Percentiles rank a stretch among this genome's conserved stretches.
Conservation (phyloP, 2,329 filamentous ascomycete genomes). For the Phialophora macrospora region DNA sequence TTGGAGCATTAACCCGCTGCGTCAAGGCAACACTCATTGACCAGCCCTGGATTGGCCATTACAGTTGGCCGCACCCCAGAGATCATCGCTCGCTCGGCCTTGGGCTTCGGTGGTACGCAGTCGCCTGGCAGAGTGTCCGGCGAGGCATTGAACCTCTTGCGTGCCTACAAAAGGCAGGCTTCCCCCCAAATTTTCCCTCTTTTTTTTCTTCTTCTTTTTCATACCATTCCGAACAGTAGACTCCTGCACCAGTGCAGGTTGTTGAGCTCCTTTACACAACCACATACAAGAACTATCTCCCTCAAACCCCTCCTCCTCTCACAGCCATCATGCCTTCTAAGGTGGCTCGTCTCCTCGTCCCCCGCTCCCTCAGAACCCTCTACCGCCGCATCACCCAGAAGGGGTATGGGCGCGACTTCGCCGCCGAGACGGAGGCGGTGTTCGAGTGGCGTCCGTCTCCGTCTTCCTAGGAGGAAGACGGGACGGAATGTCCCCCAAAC, state of each 20-base stretch:
- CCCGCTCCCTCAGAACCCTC: neutral
- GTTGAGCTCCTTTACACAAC: neutral
- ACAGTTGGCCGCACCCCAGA: neutral
- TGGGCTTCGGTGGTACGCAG: neutral
- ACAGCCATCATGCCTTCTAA: neutral
- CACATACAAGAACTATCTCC: neutral
- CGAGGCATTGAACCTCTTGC: neutral
- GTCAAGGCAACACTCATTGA: neutral
- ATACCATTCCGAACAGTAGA: neutral
- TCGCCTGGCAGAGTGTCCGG: neutral
- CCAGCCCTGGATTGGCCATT: neutral
- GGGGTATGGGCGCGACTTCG: neutral
- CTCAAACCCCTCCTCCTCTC: neutral
- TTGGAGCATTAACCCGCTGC: neutral
- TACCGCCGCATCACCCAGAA: neutral
- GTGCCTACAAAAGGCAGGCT: neutral
- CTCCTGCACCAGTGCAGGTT: slow-evolving; percentile 1
- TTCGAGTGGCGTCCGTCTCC: neutral
- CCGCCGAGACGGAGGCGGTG: neutral
- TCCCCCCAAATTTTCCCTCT: neutral
- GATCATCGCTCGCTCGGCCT: neutral
- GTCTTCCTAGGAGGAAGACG: slow-evolving; percentile 1
- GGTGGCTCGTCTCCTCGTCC: neutral
- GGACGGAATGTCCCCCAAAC: neutral
- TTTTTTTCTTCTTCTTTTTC: neutral